A percentile compares a stretch with the other conserved stretches of the same genome.
phyloP scores from a whole-genome alignment of 768 basidiomycete genomes.

The Boletus reticuloceps region DNA sequence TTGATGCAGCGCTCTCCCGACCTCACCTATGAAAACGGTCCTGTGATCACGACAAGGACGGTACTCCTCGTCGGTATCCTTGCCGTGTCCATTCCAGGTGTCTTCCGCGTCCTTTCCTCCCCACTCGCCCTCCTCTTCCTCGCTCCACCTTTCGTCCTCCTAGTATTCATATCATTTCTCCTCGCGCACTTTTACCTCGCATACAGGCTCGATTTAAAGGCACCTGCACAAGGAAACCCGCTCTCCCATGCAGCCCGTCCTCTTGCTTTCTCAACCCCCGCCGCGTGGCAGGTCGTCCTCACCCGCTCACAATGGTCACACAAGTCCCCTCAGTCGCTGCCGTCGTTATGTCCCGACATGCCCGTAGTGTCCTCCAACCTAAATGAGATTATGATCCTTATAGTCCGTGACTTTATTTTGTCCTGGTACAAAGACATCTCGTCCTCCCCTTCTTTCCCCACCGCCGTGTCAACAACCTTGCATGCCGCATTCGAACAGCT shows the following conservation, averaged over 20 bases:
- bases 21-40: slow-evolving; percentile 29
- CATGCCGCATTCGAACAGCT: slow-evolving; percentile 63
- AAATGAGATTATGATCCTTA: slow-evolving; percentile 77
- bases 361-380: slow-evolving; percentile 67
- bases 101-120: slow-evolving; percentile 58
- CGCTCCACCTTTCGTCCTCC: slow-evolving; percentile 54
- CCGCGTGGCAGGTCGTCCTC: slow-evolving; percentile 90
- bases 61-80: slow-evolving; percentile 56
- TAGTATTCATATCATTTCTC: slow-evolving; percentile 51
- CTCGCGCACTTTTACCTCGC: slow-evolving; percentile 54
- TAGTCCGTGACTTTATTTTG: slow-evolving; percentile 83
- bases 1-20: slow-evolving; percentile 16
- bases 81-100: slow-evolving; percentile 54
- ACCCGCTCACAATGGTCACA: slow-evolving; percentile 91
- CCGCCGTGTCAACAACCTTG: slow-evolving; percentile 73
- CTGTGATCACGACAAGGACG: slow-evolving; percentile 45
- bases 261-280: slow-evolving; percentile 85
- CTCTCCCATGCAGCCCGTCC: slow-evolving; percentile 65
- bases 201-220: slow-evolving; percentile 53
- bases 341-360: slow-evolving; percentile 62
- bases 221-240: slow-evolving; percentile 30
- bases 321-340: slow-evolving; percentile 61
- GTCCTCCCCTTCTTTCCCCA: slow-evolving; percentile 83
- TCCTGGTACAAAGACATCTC: slow-evolving; percentile 90
- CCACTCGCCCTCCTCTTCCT: slow-evolving; percentile 63